Percentiles rank a stretch among this genome's conserved stretches.
These are phyloP conservation scores for Sporothrix phasma DNA, from an alignment of 2,329 filamentous ascomycete genomes.

Conservation along the genomic window DNA sequence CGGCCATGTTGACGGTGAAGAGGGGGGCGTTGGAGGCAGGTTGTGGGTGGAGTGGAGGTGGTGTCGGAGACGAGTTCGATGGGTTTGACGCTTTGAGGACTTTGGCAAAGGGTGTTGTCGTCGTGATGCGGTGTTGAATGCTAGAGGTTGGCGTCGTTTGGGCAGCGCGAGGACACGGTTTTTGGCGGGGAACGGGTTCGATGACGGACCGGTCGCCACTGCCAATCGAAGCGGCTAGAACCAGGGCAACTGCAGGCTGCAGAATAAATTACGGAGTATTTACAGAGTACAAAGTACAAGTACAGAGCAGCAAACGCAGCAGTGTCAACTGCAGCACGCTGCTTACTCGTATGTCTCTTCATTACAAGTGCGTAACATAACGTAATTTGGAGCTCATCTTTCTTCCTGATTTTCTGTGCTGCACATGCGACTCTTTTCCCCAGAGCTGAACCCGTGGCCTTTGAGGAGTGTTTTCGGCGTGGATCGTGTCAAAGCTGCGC, in stretches of 20 bases:
- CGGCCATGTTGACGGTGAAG: slow-evolving; percentile 27
- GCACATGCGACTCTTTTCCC: too few species aligned
- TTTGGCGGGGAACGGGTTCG: background rate
- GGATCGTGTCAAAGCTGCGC: too few species aligned
- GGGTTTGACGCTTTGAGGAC: background rate
- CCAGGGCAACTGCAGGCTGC: background rate
- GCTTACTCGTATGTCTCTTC: background rate
- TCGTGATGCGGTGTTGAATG: background rate
- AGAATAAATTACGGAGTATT: background rate
- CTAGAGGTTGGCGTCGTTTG: background rate
- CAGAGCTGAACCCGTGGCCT: too few species aligned
- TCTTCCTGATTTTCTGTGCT: background rate
- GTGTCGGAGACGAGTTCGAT: background rate
- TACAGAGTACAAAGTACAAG: background rate
- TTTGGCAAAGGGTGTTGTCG: background rate
- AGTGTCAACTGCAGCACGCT: background rate
- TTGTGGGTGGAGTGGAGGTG: background rate
- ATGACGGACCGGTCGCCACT: background rate
- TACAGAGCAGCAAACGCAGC: background rate
- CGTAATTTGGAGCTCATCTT: background rate
- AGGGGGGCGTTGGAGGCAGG: background rate
- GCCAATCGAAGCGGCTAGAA: slow-evolving; percentile 15
- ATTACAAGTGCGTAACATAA: background rate
- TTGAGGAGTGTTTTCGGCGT: too few species aligned
- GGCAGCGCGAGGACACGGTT: background rate